Percentiles rank a stretch among this genome's conserved stretches.
These are phyloP conservation scores for Myotisia sp. DNA, from an alignment of 2,329 filamentous ascomycete genomes.

Conservation along the genomic window DNA sequence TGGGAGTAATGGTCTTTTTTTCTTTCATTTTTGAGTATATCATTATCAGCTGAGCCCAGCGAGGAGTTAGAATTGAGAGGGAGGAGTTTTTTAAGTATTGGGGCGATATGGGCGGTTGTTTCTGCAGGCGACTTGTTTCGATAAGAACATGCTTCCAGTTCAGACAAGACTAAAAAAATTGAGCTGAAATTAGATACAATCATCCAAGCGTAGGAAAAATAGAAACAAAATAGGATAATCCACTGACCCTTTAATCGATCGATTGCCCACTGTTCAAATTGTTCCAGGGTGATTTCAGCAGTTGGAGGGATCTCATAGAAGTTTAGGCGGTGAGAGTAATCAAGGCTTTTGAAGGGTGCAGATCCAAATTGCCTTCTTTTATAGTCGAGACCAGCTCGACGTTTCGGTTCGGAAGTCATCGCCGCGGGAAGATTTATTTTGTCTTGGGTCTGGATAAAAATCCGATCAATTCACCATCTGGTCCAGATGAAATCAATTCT, in stretches of 20 bases:
- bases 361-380: slow-evolving; percentile 78
- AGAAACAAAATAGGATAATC: no score
- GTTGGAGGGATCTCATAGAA: slow-evolving; percentile 83
- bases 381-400: slow-evolving; percentile 60
- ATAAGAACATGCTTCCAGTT: slow-evolving; percentile 81
- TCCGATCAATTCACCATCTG: no score
- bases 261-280: slow-evolving; percentile 99
- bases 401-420: slow-evolving; percentile 58
- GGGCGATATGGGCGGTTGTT: slow-evolving; percentile 68
- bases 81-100: slow-evolving; percentile 74
- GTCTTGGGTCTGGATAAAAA: no score
- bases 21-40: slow-evolving; percentile 52
- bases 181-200: no score
- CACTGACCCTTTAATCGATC: slow-evolving; percentile 75
- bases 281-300: slow-evolving; percentile 84
- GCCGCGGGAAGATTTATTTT: no score
- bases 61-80: slow-evolving; percentile 66
- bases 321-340: slow-evolving; percentile 78
- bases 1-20: slow-evolving; percentile 96
- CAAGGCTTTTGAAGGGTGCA: slow-evolving; percentile 58
- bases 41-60: slow-evolving; percentile 36
- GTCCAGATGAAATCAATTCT: no score
- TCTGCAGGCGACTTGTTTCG: slow-evolving; percentile 77
- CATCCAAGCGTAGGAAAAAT: not conserved
- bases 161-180: slow-evolving; percentile 22